A percentile compares a stretch with the other conserved stretches of the same genome.
Evolutionary conservation across 1,139 yeast genomes (phyloP).

Genomic region (Zygosaccharomyces pseudobailii): DNA sequence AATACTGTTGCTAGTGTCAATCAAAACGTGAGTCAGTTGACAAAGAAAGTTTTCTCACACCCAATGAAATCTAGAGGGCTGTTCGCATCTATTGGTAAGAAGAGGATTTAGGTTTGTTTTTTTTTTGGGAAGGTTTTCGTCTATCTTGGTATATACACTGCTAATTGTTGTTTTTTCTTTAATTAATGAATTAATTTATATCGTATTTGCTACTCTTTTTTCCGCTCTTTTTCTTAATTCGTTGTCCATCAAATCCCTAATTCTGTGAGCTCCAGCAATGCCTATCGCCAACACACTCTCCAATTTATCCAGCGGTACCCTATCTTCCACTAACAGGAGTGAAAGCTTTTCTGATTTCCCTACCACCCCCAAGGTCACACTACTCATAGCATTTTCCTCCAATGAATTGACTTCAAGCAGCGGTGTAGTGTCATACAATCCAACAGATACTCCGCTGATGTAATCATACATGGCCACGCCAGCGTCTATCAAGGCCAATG

Average conservation of each 20-base stretch:
- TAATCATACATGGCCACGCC: conserved; percentile 94
- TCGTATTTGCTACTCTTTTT: conserved; percentile 36
- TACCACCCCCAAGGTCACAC: conserved; percentile 75
- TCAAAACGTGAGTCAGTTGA: conserved; percentile 34
- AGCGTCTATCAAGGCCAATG: conserved; percentile 88
- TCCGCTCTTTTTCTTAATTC: conserved; percentile 73
- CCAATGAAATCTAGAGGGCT: conserved; percentile 34
- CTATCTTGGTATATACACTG: conserved; percentile 1
- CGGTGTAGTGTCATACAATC: conserved; percentile 70
- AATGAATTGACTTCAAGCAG: conserved; percentile 74
- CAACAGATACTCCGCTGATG: conserved; percentile 75
- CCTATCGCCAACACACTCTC: conserved; percentile 79
- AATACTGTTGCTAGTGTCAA: conserved; percentile 34
- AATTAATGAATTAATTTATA: not conserved
- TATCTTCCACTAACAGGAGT: conserved; percentile 70
- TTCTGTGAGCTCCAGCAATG: conserved; percentile 80
- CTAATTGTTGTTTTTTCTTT: conserved; percentile 1
- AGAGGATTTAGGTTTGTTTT: conserved; percentile 12
- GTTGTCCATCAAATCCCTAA: conserved; percentile 80
- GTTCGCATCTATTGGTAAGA: conserved; percentile 33
- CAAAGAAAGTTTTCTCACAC: conserved; percentile 33
- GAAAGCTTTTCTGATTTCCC: conserved; percentile 80
- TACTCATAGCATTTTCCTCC: conserved; percentile 81
- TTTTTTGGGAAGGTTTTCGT: not conserved
- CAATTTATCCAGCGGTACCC: conserved; percentile 75